Evolutionary conservation across 345 rosid species (phyloP).

Genomic region (Eucalyptus urophylla): DNA sequence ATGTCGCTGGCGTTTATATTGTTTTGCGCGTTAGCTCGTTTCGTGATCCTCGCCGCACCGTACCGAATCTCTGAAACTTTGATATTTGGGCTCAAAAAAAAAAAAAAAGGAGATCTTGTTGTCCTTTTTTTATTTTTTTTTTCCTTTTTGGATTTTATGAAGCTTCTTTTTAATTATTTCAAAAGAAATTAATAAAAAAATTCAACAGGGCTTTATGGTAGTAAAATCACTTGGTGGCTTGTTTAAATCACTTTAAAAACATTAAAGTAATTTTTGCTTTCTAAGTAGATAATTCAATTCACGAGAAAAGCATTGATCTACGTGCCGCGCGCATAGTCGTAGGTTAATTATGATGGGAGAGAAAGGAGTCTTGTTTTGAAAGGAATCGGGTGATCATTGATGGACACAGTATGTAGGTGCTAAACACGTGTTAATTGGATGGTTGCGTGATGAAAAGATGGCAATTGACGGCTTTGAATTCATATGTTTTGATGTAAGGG

Average conservation of each 20-base stretch:
- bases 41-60: neutral
- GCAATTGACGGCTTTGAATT: neutral
- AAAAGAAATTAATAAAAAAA: neutral
- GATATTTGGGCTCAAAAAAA: neutral
- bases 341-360: neutral
- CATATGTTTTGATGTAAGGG: neutral
- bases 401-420: neutral
- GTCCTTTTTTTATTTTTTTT: neutral
- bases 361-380: neutral
- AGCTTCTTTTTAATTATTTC: neutral
- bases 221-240: neutral
- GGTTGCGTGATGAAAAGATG: neutral
- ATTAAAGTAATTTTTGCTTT: neutral
- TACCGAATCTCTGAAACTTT: neutral
- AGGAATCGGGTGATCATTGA: neutral
- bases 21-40: neutral
- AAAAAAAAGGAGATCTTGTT: neutral
- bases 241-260: neutral
- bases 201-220: neutral
- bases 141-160: neutral
- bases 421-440: neutral
- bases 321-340: accelerated
- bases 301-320: neutral
- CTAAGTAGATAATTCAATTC: neutral
- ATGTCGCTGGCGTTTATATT: neutral